Evolutionary conservation across 2,329 filamentous ascomycete genomes (phyloP), one percentile per base, ranked within the genome.

Genomic region (Cladosporium oxysporum): DNA sequence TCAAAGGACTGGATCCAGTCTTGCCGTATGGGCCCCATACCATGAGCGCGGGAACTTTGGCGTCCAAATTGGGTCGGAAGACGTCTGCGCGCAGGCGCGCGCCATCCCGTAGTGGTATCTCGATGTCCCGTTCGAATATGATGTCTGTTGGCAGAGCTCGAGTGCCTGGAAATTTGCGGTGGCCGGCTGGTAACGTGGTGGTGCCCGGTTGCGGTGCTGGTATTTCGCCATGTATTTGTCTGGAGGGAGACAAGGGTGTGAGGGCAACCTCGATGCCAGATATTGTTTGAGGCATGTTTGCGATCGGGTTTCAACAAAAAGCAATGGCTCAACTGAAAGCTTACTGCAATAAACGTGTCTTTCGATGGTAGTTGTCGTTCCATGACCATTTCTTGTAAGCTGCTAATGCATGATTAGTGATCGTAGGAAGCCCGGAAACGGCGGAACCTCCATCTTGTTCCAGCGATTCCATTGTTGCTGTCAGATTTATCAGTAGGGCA

Each of bases 21-120:
- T 84, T 83, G 23, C 82, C 82, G 66, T 80, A 83, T 16, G 76
- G 78, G 7, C 76, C 78, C 80, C 80, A 84, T 58, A 74, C 75
- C 1, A 84, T 68, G 28, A 83, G 71, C 1, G 80, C 81, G 1
- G 82, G 81, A 0, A 82, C 70, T 52, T 76, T 79, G 59, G 72
- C 71, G 29, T 66, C 64, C 31, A 72, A 70, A 1, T 78, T 72
- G 0, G 81, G 81, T 6, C 82, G 75, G 68, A 81, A 83, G 37
- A 83, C 75, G 58, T 84, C 82, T 10, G 74, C 75, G 67, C 82
- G 83, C 0, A 83, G 72, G 0, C 72, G 72, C 12, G 67, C 72
- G 23, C 82, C 81, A 67, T 83, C 81, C 55, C 80, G 76, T 1
- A 82, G 75, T 3, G 71, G 70, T 47, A 83, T 79, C 44, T 78